A percentile compares a stretch with the other conserved stretches of the same genome.
These are phyloP conservation scores for Pezizomycotina sp. DNA, from an alignment of 2,329 filamentous ascomycete species.

Conservation along the genomic window DNA sequence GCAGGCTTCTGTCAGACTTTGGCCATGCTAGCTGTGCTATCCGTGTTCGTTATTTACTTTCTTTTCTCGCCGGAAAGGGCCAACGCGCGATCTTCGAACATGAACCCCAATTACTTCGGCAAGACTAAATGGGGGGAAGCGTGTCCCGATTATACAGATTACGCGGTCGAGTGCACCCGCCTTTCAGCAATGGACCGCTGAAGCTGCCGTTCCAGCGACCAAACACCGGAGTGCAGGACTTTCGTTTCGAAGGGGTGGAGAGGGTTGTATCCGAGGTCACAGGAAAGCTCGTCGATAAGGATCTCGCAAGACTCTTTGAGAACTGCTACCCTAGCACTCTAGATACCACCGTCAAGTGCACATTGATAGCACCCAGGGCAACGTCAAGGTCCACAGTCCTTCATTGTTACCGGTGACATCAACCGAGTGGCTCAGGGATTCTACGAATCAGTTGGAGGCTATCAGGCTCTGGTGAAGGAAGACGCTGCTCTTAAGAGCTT, in stretches of 20 bases:
- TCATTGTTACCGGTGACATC: conserved; percentile 86
- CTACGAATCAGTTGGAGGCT: conserved; percentile 87
- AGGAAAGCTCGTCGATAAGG: conserved; percentile 61
- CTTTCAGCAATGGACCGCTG: conserved; percentile 63
- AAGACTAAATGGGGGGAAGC: conserved; percentile 29
- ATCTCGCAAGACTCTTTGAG: conserved; percentile 81
- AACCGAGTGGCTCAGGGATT: conserved; percentile 87
- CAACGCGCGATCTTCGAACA: too few species aligned
- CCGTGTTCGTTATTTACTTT: too few species aligned
- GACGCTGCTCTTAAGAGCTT: conserved; percentile 62
- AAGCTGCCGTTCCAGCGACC: conserved; percentile 76
- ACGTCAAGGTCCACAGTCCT: conserved; percentile 75
- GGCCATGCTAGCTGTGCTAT: too few species aligned
- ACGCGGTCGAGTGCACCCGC: conserved; percentile 47
- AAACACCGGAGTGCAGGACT: conserved; percentile 65
- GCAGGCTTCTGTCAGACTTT: too few species aligned
- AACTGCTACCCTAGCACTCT: conserved; percentile 88
- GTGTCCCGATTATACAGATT: conserved; percentile 51
- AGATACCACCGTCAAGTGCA: conserved; percentile 80
- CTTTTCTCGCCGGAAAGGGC: too few species aligned
- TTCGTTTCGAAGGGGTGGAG: conserved; percentile 72
- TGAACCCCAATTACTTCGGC: conserved; percentile 14
- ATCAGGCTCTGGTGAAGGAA: conserved; percentile 67
- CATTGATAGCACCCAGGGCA: conserved; percentile 42
- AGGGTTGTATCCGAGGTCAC: conserved; percentile 72